Conservation (phyloP, 2,329 filamentous ascomycete genomes). For the Tricladium varicosporioides region DNA sequence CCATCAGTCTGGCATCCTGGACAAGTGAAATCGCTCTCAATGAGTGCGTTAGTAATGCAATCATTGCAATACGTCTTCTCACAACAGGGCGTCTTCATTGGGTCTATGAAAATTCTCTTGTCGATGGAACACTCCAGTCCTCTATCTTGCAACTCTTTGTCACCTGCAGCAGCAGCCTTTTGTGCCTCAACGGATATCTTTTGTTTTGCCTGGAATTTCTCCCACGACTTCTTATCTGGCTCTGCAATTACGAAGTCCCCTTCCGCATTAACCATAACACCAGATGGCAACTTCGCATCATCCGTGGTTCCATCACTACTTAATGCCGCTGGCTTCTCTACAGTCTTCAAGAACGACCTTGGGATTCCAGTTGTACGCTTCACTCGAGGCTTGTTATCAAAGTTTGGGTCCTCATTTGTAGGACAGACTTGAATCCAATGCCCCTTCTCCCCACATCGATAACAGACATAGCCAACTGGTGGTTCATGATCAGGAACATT, state of each 20-base stretch:
- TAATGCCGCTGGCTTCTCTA: slow-evolving; percentile 82
- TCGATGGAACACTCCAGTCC: slow-evolving; percentile 94
- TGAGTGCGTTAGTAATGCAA: slow-evolving; percentile 98
- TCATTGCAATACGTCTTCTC: slow-evolving; percentile 98
- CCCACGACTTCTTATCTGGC: slow-evolving; percentile 94
- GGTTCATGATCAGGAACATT: slow-evolving; percentile 91
- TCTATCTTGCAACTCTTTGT: slow-evolving; percentile 83
- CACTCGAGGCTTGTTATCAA: slow-evolving; percentile 87
- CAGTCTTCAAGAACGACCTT: slow-evolving; percentile 89
- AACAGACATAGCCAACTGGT: slow-evolving; percentile 92
- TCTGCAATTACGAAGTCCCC: slow-evolving; percentile 97
- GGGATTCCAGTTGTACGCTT: slow-evolving; percentile 98
- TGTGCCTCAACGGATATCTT: slow-evolving; percentile 82
- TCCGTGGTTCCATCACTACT: slow-evolving; percentile 74
- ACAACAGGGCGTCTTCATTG: slow-evolving; percentile 99
- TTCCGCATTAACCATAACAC: slow-evolving; percentile 96
- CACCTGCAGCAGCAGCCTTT: slow-evolving; percentile 72
- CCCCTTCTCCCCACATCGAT: slow-evolving; percentile 94
- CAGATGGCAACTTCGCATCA: slow-evolving; percentile 76
- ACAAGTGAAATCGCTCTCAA: slow-evolving; percentile 96
- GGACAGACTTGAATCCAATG: slow-evolving; percentile 99
- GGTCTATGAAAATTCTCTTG: slow-evolving; percentile 96
- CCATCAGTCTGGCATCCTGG: slow-evolving; percentile 88
- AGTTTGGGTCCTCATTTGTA: slow-evolving; percentile 97
- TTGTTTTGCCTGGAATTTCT: slow-evolving; percentile 92